Evolutionary conservation across 768 basidiomycete species (phyloP), one percentile per base, ranked within the genome.

Genomic region (Mycena venus): DNA sequence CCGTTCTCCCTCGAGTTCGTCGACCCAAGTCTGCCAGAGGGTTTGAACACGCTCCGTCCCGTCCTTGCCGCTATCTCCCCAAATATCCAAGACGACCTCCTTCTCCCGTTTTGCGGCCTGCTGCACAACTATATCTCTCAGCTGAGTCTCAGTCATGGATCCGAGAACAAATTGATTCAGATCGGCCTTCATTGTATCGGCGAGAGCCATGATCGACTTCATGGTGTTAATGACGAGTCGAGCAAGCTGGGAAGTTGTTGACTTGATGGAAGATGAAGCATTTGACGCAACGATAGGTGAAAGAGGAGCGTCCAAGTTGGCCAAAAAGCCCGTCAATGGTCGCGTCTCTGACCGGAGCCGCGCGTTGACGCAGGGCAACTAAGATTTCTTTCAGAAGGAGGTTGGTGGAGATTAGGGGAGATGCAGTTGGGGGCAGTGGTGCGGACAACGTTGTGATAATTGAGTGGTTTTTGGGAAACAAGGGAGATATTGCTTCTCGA

Each of bases 161-260:
- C 92, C 93, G 1, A 94, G 79, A 14, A 93, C 84, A 59, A 92
- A 90, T 68, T 91, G 87, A 14, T 91, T 91, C 40, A 95, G 85
- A 77, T 95, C 94, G 32, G 88, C 84, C 79, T 91, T 93, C 91
- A 95, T 93, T n/a, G 84, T 81, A 49, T 92, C 90, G 0, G 90
- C 82, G 17, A 94, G 83, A 17, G 83, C 79, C 8, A 94, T 77
- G 53, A 91, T 87, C 4, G 84, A 83, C 72, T 84, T 89, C 34
- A 88, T 78, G 6, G 86, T 87, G 49, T 89, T 85, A 2, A 88
- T 78, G n/a, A 92, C 82, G 1, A 90, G 80, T 40, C 79, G 77
- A 10, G 93, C 90, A 6, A 92, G 84, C 12, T 82, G 79, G 1
- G 81, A 73, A 19, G 73, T 73, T 23, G 64, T 55, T 38, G 72